Evolutionary conservation across 2,329 filamentous ascomycete species (phyloP).

Genomic region (Pestalotiopsis fici): DNA sequence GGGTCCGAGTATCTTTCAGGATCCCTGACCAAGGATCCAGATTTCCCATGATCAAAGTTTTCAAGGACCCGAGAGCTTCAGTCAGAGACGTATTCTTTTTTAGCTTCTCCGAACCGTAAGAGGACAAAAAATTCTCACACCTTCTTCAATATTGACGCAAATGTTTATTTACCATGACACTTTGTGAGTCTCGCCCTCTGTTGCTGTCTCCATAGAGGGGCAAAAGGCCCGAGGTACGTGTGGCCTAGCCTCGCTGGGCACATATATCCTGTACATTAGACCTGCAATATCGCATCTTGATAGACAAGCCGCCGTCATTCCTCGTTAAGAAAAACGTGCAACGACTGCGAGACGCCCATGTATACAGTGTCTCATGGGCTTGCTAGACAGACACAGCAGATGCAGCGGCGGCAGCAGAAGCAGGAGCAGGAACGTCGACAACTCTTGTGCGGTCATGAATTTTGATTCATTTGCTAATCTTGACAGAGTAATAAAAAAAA

Average conservation of each 20-base stretch:
- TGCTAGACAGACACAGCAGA: background rate
- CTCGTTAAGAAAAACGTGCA: background rate
- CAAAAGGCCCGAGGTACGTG: background rate
- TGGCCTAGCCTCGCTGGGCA: background rate
- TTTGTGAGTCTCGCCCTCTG: background rate
- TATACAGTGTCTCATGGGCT: background rate
- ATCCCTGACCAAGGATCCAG: background rate
- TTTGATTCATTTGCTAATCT: background rate
- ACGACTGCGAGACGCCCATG: background rate
- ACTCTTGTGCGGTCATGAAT: background rate
- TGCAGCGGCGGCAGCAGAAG: background rate
- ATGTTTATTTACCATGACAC: too few relatives aligned
- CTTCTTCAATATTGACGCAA: too few relatives aligned
- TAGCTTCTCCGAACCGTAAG: too few relatives aligned
- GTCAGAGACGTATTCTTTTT: too few relatives aligned
- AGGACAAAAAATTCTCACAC: too few relatives aligned
- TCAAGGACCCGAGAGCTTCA: too few relatives aligned
- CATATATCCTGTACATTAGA: background rate
- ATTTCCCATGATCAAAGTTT: background rate
- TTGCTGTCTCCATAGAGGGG: background rate
- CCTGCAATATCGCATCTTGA: background rate
- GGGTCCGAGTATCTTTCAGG: background rate
- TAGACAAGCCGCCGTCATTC: background rate
- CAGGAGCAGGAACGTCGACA: background rate
- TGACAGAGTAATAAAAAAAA: background rate